Percentiles rank a stretch among this genome's conserved stretches.
phyloP scores from a whole-genome alignment of 306 rosid genomes.

The Pyrus communis region DNA sequence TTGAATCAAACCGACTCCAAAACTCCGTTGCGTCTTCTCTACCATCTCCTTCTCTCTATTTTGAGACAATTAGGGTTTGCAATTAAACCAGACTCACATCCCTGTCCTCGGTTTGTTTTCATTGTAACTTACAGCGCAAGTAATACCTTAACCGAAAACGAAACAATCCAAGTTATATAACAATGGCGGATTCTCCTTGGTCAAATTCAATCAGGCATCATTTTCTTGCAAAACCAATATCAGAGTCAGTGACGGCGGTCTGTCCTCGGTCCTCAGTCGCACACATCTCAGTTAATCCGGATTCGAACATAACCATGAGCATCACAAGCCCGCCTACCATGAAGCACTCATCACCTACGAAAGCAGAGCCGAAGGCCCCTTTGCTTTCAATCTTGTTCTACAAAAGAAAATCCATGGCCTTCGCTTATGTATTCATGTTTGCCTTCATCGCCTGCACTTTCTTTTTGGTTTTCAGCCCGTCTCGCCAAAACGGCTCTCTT shows the following conservation, averaged over 20 bases:
- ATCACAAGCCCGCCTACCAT: background rate
- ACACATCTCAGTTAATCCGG: background rate
- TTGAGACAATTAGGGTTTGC: background rate
- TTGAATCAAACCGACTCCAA: background rate
- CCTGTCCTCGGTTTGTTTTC: background rate
- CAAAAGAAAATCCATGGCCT: background rate
- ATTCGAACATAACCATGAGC: background rate
- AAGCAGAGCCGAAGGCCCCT: background rate
- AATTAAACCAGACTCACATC: background rate
- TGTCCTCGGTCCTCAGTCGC: background rate
- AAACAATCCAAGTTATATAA: background rate
- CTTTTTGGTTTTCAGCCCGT: slow-evolving; percentile 9
- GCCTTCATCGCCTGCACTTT: slow-evolving; percentile 4
- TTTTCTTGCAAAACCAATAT: background rate
- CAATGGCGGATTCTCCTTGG: background rate
- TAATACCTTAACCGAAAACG: background rate
- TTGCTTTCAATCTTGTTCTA: background rate
- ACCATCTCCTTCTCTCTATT: background rate
- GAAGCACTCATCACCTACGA: background rate
- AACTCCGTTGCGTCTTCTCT: background rate
- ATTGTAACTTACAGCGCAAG: background rate
- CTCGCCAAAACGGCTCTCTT: background rate
- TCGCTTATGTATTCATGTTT: slow-evolving; percentile 2
- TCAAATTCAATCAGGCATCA: background rate
- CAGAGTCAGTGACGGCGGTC: background rate